These are phyloP conservation scores for Funneliformis caledonium DNA, from an alignment of 371 early-diverging fungal genomes.

Conservation along the genomic window DNA sequence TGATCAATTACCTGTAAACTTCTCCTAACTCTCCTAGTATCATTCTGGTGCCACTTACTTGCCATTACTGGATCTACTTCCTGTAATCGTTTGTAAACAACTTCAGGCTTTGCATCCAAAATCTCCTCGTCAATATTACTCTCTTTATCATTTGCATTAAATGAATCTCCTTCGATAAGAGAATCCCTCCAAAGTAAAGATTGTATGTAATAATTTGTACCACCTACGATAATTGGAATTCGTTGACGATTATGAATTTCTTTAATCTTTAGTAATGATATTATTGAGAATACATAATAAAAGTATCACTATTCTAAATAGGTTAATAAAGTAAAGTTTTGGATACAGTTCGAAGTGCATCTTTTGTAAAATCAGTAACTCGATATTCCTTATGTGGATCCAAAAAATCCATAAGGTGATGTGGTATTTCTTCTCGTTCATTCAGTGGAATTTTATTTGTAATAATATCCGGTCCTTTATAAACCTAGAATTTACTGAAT, in stretches of 20 bases:
- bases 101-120: slow-evolving; percentile 51
- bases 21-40: slow-evolving; percentile 85
- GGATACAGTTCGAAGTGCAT: slow-evolving; percentile 68
- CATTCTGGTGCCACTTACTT: slow-evolving; percentile 89
- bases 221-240: slow-evolving; percentile 92
- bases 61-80: slow-evolving; percentile 89
- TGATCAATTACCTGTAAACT: slow-evolving; percentile 66
- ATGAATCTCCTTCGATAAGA: slow-evolving; percentile 44
- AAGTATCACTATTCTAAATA: no score
- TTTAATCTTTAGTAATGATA: slow-evolving; percentile 61
- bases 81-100: slow-evolving; percentile 64
- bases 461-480: slow-evolving; percentile 86
- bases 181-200: slow-evolving; percentile 80
- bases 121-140: slow-evolving; percentile 45
- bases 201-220: slow-evolving; percentile 96
- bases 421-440: slow-evolving; percentile 74
- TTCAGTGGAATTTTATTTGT: slow-evolving; percentile 89
- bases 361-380: slow-evolving; percentile 82
- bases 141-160: slow-evolving; percentile 38
- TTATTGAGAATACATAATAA: background rate
- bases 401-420: slow-evolving; percentile 89
- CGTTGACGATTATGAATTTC: slow-evolving; percentile 68
- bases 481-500: slow-evolving; percentile 61
- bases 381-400: slow-evolving; percentile 80
- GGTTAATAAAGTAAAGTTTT: background rate